Percentiles rank a stretch among this genome's conserved stretches.
phyloP scores from a whole-genome alignment of 306 rosid species.

The Pterocarpus macrocarpus region DNA sequence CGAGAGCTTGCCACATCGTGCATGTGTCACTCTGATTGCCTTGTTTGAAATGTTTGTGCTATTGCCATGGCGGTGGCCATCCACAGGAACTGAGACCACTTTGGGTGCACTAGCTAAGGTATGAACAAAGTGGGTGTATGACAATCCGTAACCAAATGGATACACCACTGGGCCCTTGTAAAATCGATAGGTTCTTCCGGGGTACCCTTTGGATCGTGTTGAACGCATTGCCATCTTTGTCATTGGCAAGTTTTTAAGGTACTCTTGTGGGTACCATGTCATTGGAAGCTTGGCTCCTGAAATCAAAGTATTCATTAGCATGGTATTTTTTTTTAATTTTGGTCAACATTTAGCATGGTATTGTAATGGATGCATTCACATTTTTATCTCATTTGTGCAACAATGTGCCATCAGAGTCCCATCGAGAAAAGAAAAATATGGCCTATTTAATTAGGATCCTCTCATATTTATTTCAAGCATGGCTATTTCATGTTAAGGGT shows the following conservation, averaged over 20 bases:
- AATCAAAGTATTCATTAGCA: not conserved
- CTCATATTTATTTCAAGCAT: no score
- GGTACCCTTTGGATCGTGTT: constrained; percentile 55
- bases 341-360: no score
- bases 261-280: constrained; percentile 89
- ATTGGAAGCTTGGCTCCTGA: constrained; percentile 81
- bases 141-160: constrained; percentile 78
- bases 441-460: no score
- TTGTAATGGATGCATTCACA: no score
- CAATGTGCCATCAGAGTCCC: no score
- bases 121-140: constrained; percentile 68
- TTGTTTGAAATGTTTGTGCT: constrained; percentile 53
- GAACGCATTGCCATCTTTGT: constrained; percentile 82
- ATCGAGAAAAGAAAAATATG: no score
- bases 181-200: constrained; percentile 87
- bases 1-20: constrained; percentile 67
- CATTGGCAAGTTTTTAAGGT: constrained; percentile 70
- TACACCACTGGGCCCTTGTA: constrained; percentile 82
- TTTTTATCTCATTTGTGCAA: no score
- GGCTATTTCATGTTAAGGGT: no score
- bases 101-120: constrained; percentile 64
- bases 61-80: constrained; percentile 56
- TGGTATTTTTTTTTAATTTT: no score
- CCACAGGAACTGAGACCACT: constrained; percentile 57
- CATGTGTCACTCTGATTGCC: constrained; percentile 80